Conservation (phyloP, 2,329 filamentous ascomycete species). For the Talaromyces islandicus region DNA sequence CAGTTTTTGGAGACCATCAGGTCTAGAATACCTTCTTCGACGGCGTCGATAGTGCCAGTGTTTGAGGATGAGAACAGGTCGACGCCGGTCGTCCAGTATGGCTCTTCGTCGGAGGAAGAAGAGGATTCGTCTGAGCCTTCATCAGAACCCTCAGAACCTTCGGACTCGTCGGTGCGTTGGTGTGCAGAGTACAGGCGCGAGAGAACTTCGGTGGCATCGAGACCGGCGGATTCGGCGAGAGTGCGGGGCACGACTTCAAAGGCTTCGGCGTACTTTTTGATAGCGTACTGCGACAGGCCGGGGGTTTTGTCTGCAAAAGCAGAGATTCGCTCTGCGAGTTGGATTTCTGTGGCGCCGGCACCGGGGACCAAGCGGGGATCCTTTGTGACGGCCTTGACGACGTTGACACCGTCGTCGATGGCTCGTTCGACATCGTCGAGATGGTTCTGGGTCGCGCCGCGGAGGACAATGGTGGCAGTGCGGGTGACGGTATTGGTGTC, state of each 20-base stretch:
- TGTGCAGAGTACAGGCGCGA: constrained; percentile 90
- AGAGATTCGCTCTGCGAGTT: constrained; percentile 87
- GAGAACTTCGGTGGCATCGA: constrained; percentile 95
- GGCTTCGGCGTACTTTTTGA: constrained; percentile 94
- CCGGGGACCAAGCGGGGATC: constrained; percentile 88
- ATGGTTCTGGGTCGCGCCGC: constrained; percentile 96
- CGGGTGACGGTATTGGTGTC: constrained; percentile 69
- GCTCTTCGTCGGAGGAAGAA: constrained; percentile 53
- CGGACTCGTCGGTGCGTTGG: constrained; percentile 44
- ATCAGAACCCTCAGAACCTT: constrained; percentile 15
- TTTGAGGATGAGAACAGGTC: constrained; percentile 85
- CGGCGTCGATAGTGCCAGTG: constrained; percentile 76
- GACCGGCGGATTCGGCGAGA: constrained; percentile 86
- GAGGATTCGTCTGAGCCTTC: constrained; percentile 10
- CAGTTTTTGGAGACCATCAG: constrained; percentile 87
- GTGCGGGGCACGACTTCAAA: constrained; percentile 96
- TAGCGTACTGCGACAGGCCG: constrained; percentile 89
- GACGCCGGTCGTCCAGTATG: constrained; percentile 85
- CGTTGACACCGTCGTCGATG: constrained; percentile 96
- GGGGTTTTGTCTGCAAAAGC: constrained; percentile 87
- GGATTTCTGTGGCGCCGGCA: constrained; percentile 88
- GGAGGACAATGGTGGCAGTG: constrained; percentile 88
- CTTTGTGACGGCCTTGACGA: constrained; percentile 95
- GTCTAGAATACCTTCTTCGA: constrained; percentile 84
- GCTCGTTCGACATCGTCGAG: constrained; percentile 95